Evolutionary conservation across 495 filamentous ascomycete genomes (phyloP).

Genomic region (Jackrogersella minutella): DNA sequence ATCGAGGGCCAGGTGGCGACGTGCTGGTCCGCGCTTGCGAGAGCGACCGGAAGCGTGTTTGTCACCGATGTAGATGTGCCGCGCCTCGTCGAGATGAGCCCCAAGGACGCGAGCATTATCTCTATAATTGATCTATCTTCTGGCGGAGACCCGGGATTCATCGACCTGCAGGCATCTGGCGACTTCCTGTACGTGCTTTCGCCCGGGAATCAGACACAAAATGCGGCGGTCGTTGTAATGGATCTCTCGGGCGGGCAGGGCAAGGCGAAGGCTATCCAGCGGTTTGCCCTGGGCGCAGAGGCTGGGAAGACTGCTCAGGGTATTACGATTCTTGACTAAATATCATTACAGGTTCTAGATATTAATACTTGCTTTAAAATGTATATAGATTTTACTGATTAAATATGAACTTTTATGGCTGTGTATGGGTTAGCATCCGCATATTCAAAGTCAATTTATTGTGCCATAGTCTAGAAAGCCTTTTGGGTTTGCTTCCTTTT

Average conservation of each 20-base stretch:
- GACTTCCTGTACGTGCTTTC: conserved; percentile 62
- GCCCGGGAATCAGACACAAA: conserved; percentile 58
- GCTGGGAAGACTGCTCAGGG: conserved; percentile 47
- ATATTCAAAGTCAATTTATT: not conserved
- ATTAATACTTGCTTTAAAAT: not conserved
- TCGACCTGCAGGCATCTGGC: conserved; percentile 62
- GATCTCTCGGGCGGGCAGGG: conserved; percentile 51
- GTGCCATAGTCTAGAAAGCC: not conserved
- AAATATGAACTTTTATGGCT: too few relatives aligned
- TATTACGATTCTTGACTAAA: conserved; percentile 40
- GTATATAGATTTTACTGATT: too few relatives aligned
- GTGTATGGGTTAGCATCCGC: not conserved
- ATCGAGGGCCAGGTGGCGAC: conserved; percentile 62
- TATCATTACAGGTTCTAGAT: not conserved
- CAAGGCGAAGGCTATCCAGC: conserved; percentile 51
- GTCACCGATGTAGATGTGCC: conserved; percentile 62
- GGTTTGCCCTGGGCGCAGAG: conserved; percentile 45
- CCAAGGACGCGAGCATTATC: conserved; percentile 53
- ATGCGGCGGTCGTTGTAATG: conserved; percentile 59
- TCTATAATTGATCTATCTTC: conserved; percentile 47
- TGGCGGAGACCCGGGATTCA: conserved; percentile 60
- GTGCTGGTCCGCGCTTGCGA: conserved; percentile 61
- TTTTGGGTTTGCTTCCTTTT: conserved; percentile 2
- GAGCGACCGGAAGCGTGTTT: conserved; percentile 56
- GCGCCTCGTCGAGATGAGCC: conserved; percentile 61